Percentiles rank a stretch among this genome's conserved stretches.
Evolutionary conservation across 2,329 filamentous ascomycete species (phyloP).

Genomic region (Ophiognomonia clavigignenti-juglandacearum): DNA sequence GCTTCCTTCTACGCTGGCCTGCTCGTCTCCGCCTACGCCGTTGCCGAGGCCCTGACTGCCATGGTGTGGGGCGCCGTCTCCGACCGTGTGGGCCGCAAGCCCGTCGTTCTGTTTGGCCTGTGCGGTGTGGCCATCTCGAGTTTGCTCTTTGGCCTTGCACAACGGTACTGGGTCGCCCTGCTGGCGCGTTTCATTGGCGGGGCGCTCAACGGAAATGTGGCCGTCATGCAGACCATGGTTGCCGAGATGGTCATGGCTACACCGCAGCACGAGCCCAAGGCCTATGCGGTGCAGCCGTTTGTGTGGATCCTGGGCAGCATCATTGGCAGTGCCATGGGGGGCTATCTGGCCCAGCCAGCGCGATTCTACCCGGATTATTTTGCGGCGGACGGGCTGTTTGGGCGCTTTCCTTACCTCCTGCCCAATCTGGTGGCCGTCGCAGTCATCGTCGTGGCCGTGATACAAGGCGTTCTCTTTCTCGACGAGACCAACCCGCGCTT

Average conservation of each 20-base stretch:
- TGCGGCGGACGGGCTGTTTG: slow-evolving; percentile 37
- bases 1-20: slow-evolving; percentile 47
- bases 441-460: slow-evolving; percentile 59
- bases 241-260: slow-evolving; percentile 34
- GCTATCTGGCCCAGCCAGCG: slow-evolving; percentile 15
- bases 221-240: slow-evolving; percentile 37
- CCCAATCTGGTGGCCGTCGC: slow-evolving; percentile 53
- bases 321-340: slow-evolving; percentile 15
- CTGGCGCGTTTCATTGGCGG: slow-evolving; percentile 35
- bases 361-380: slow-evolving; percentile 24
- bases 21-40: slow-evolving; percentile 37
- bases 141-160: slow-evolving; percentile 36
- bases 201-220: slow-evolving; percentile 34
- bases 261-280: slow-evolving; percentile 33
- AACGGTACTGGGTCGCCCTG: slow-evolving; percentile 37
- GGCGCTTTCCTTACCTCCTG: slow-evolving; percentile 64
- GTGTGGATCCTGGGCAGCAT: slow-evolving; percentile 16
- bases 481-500: slow-evolving; percentile 34
- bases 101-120: slow-evolving; percentile 26
- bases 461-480: slow-evolving; percentile 60
- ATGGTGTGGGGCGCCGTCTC: slow-evolving; percentile 38
- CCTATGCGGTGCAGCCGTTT: slow-evolving; percentile 16
- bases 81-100: slow-evolving; percentile 32
- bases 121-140: slow-evolving; percentile 31
- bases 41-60: slow-evolving; percentile 37